Base-by-base conservation (phyloP, 108 stramenopile genomes). In the Cyclotella distinguenda region DNA sequence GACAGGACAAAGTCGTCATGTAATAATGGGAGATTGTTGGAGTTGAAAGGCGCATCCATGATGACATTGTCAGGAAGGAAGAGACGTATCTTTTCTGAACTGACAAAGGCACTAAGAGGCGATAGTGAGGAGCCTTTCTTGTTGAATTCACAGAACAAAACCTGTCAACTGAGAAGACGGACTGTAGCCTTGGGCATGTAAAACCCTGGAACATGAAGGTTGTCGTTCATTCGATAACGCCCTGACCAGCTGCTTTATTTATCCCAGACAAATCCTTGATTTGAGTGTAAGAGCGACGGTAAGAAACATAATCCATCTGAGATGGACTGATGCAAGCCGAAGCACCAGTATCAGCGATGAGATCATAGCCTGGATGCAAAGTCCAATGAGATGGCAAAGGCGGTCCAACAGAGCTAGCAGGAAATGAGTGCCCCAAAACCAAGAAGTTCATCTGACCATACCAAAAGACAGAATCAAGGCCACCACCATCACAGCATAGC, bases 231-330 rank as follows among this genome's bases (percentile, higher is more conserved):
- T 19, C 15, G 1, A 61, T 5, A 6, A 61, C n/a, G 2, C 60
- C 60, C 31, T 46, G 25, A 10, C 58, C 58, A 2, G 23, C 36
- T 1, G 42, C 58, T 4, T 35, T 59, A 34, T 59, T 59, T 3
- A 31, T 30, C 2, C 25, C 26, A 2, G 43, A 61, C 1, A 61
- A 44, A 45, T 46, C 60, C 4, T 46, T 44, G 42, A 61, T 61
- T 13, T 45, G 27, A 42, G 46, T 27, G 3, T 13, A 1, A 22
- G 44, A 46, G 28, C 16, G 2, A 44, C 18, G 10, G 18, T 46
- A 44, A 2, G 25, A 12, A 10, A 61, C 6, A 28, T 46, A 61
- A 31, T 61, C 60, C 12, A 27, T 26, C 15, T 30, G 19, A 11
- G 6, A 26, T 21, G 50, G 50, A 27, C 10, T 52, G 21, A 52